Evolutionary conservation across 1,284 basidiomycete genomes (phyloP).

Genomic region (Cryptococcus sp.): DNA sequence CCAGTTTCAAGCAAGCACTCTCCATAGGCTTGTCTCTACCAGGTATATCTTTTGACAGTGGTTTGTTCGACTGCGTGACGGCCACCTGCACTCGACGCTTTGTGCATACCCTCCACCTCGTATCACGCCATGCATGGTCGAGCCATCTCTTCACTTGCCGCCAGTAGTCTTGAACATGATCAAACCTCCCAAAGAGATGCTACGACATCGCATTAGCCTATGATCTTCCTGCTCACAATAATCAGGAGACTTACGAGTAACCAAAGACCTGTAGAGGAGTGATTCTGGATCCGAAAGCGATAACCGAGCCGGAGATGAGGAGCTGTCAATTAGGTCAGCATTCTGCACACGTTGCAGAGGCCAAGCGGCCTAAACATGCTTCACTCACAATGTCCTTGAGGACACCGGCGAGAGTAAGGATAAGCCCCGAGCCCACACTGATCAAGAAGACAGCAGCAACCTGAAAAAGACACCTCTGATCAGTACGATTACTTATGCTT

Average conservation of each 20-base stretch:
- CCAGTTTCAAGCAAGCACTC: too few relatives aligned
- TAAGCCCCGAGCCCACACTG: slow-evolving; percentile 79
- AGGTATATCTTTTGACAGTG: too few relatives aligned
- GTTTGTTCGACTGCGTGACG: too few relatives aligned
- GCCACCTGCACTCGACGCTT: too few relatives aligned
- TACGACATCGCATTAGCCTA: slow-evolving; percentile 26
- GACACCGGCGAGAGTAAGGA: slow-evolving; percentile 92
- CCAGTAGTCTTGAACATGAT: slow-evolving; percentile 52
- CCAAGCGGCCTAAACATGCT: neutral
- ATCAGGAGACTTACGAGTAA: slow-evolving; percentile 50
- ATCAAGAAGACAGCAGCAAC: slow-evolving; percentile 91
- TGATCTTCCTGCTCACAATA: neutral
- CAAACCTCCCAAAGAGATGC: slow-evolving; percentile 48
- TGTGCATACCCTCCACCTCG: too few relatives aligned
- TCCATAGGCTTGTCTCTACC: too few relatives aligned
- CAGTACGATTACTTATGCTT: neutral
- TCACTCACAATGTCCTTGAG: slow-evolving; percentile 68
- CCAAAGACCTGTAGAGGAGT: slow-evolving; percentile 85
- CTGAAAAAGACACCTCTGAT: slow-evolving; percentile 10
- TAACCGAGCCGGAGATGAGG: slow-evolving; percentile 83
- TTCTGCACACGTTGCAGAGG: neutral
- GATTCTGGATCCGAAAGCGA: slow-evolving; percentile 76
- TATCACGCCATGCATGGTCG: too few relatives aligned
- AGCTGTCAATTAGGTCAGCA: slow-evolving; percentile 62
- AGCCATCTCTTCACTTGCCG: slow-evolving; percentile 40